phyloP scores from a whole-genome alignment of 169 alveolate genomes.

The Perkinsus marinus region DNA sequence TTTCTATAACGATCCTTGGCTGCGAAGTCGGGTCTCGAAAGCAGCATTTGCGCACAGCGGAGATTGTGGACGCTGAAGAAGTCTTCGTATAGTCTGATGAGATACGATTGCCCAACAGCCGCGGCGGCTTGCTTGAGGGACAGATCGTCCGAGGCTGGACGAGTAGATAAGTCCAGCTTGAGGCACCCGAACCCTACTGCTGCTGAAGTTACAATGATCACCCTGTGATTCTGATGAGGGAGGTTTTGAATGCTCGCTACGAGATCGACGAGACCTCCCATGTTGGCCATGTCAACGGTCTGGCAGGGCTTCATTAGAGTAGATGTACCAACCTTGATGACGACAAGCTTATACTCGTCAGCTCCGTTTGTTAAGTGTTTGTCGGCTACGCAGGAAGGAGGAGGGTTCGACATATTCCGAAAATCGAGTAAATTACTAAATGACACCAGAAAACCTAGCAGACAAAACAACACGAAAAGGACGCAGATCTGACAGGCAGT shows the following conservation, averaged over 20 bases:
- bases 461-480: too few relatives aligned
- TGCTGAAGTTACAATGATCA: slow-evolving; percentile 33
- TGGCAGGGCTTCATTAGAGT: slow-evolving; percentile 23
- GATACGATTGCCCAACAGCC: slow-evolving; percentile 42
- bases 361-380: neutral
- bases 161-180: slow-evolving; percentile 12
- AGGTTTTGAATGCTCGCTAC: slow-evolving; percentile 6
- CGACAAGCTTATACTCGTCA: slow-evolving; percentile 4
- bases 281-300: slow-evolving; percentile 19
- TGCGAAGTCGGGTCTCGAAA: slow-evolving; percentile 23
- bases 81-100: slow-evolving; percentile 35
- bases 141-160: slow-evolving; percentile 17
- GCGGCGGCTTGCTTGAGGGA: slow-evolving; percentile 36
- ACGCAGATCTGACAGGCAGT: too few relatives aligned
- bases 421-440: neutral
- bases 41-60: slow-evolving; percentile 21
- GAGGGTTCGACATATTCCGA: neutral
- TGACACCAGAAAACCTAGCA: too few relatives aligned
- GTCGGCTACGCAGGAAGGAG: neutral
- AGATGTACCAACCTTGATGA: slow-evolving; percentile 37
- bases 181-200: slow-evolving; percentile 42
- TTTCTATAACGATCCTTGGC: slow-evolving; percentile 25
- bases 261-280: slow-evolving; percentile 31
- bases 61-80: slow-evolving; percentile 25
- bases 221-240: slow-evolving; percentile 17